Evolutionary conservation across 495 filamentous ascomycete genomes (phyloP), one percentile per base, ranked within the genome.

Genomic region (Neurospora tetrasperma): DNA sequence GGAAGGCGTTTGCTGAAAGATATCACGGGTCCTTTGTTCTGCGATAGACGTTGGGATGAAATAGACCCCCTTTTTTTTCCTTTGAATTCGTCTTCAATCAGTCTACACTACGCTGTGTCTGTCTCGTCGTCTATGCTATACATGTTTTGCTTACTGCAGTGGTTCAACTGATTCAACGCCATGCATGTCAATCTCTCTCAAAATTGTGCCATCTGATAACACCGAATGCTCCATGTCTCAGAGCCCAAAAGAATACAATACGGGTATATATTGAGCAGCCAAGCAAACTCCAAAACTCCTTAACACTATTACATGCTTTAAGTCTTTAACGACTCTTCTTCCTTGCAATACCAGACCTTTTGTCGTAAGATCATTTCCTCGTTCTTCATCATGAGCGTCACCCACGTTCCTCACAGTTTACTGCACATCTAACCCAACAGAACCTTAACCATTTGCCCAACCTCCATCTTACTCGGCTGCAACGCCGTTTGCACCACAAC

Each of bases 401-500:
- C 54, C 54, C 12, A 31, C 14, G n/a, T 14, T 71, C 73, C 23
- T 75, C 73, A 16, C 5, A 3, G 2, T 62, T 46, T 9, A n/a
- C 43, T 62, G 54, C 23, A 31, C 16, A 11, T 12, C 39, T 70
- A 76, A 3, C 71, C 83, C 70, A 85, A 74, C 71, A 85, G 70
- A 27, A 43, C 74, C 76, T 72, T 78, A 16, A 88, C 84, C 42
- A 83, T 81, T 73, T 81, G 79, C 74, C 80, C 80, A 44, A 90
- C 75, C 71, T 81, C 81, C 39, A 54, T 77, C 74, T 82, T 82
- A 20, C 77, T 81, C 18, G 85, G 75, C 80, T 84, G 79, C 48
- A 79, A 76, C 4, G 77, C 82, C 70, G 79, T 80, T 75, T 85
- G 85, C 2, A 92, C 79, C 23, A 90, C 88, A 12, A 93, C 85